phyloP scores from a whole-genome alignment of 495 filamentous ascomycete genomes.

The Cercophora scortea region DNA sequence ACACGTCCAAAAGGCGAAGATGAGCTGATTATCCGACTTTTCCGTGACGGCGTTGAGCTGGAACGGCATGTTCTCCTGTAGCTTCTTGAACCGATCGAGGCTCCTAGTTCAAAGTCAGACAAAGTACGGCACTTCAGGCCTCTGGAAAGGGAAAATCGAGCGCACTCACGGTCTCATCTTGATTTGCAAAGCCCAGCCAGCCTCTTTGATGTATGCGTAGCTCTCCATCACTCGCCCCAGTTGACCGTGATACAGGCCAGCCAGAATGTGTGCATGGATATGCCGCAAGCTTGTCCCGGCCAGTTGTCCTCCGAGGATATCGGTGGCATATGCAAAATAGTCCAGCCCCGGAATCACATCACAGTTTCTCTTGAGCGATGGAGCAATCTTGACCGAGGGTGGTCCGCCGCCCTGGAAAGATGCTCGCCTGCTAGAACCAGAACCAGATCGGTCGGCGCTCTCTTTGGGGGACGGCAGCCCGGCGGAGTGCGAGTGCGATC shows the following conservation, averaged over 20 bases:
- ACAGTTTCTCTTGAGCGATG: slow-evolving; percentile 53
- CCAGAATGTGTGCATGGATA: slow-evolving; percentile 78
- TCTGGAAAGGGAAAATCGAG: neutral
- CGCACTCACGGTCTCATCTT: slow-evolving; percentile 65
- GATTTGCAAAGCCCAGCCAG: slow-evolving; percentile 66
- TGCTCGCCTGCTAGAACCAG: slow-evolving; percentile 29
- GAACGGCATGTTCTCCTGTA: slow-evolving; percentile 17
- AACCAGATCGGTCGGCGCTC: slow-evolving; percentile 26
- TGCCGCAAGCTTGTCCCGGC: slow-evolving; percentile 72
- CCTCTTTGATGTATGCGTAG: slow-evolving; percentile 76
- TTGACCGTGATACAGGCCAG: slow-evolving; percentile 83
- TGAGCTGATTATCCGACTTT: slow-evolving; percentile 47
- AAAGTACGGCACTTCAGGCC: neutral
- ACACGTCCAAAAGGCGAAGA: slow-evolving; percentile 89
- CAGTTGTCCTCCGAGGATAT: slow-evolving; percentile 75
- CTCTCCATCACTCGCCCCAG: slow-evolving; percentile 83
- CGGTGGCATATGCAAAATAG: slow-evolving; percentile 78
- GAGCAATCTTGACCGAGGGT: slow-evolving; percentile 11
- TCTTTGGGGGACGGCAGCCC: slow-evolving; percentile 42
- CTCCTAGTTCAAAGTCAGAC: slow-evolving; percentile 21
- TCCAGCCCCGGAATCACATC: slow-evolving; percentile 83
- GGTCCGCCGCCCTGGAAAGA: slow-evolving; percentile 32
- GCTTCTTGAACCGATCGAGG: slow-evolving; percentile 32
- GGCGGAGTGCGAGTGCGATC: slow-evolving; percentile 29
- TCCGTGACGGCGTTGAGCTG: slow-evolving; percentile 21